Conservation (phyloP, 805 yeast species). For the Lipomyces yamadae region DNA sequence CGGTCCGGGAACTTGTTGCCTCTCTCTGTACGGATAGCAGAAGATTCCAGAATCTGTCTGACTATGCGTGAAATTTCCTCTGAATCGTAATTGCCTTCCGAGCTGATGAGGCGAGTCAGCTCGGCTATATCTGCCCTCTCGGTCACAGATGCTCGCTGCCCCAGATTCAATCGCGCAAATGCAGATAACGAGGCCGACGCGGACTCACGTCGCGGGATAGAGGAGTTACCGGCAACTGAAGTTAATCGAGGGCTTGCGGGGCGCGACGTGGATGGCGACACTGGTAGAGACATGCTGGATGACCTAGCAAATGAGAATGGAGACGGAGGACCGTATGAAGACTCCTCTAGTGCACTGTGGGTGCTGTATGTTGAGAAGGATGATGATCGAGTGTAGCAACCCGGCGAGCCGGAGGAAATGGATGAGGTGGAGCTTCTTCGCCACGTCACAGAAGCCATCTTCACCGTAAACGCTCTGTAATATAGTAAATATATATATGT, state of each 20-base stretch:
- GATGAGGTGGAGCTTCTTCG: background rate
- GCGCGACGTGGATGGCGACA: conserved; percentile 1
- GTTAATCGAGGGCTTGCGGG: conserved; percentile 1
- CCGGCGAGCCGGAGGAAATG: background rate
- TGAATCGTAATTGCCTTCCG: conserved; percentile 13
- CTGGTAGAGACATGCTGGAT: conserved; percentile 1
- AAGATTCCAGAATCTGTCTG: conserved; percentile 6
- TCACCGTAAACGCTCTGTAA: too few species aligned
- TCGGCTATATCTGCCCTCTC: conserved; percentile 16
- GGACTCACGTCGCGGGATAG: conserved; percentile 16
- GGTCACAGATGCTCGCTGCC: conserved; percentile 16
- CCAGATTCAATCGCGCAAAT: conserved; percentile 18
- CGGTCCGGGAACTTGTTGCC: background rate
- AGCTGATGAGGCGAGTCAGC: conserved; percentile 12
- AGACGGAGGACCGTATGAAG: background rate
- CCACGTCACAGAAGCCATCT: background rate
- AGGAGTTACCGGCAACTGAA: background rate
- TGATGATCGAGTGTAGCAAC: conserved; percentile 5
- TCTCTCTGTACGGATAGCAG: conserved; percentile 8
- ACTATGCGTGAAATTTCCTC: conserved; percentile 17
- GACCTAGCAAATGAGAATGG: background rate
- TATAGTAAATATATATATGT: background rate
- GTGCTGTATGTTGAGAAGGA: conserved; percentile 2
- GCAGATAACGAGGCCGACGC: conserved; percentile 20
- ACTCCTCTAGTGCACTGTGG: conserved; percentile 5